Evolutionary conservation across 306 rosid genomes (phyloP).

Genomic region (Morella rubra): DNA sequence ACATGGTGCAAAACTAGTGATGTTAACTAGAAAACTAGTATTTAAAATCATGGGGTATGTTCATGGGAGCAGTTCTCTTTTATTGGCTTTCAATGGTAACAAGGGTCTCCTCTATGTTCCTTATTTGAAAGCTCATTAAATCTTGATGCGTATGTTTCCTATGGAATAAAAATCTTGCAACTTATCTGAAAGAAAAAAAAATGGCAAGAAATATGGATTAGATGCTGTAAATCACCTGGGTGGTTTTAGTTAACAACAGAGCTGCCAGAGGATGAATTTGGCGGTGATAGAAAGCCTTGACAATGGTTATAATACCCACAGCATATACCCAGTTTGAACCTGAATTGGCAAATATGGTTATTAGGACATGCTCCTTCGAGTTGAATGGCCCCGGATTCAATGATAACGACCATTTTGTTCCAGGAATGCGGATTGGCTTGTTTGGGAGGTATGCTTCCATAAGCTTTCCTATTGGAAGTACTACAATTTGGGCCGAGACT

Average conservation of each 20-base stretch:
- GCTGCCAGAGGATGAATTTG: slow-evolving; percentile 60
- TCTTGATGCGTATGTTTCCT: too few species aligned
- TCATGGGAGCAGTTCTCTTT: too few species aligned
- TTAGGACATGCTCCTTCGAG: slow-evolving; percentile 76
- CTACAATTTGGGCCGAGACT: slow-evolving; percentile 69
- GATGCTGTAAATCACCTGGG: slow-evolving; percentile 49
- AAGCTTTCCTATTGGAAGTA: slow-evolving; percentile 71
- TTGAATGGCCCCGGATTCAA: slow-evolving; percentile 81
- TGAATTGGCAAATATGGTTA: slow-evolving; percentile 75
- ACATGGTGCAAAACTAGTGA: not conserved
- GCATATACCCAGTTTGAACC: slow-evolving; percentile 72
- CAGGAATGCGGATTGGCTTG: slow-evolving; percentile 23
- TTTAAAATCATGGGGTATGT: too few species aligned
- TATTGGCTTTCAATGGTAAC: too few species aligned
- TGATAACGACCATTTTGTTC: slow-evolving; percentile 55
- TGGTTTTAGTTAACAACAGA: slow-evolving; percentile 57
- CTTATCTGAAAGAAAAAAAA: not conserved
- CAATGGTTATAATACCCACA: slow-evolving; percentile 69
- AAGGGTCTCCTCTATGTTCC: too few species aligned
- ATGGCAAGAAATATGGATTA: too few species aligned
- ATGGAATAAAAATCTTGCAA: not conserved
- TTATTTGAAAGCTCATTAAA: too few species aligned
- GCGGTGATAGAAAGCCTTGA: slow-evolving; percentile 72
- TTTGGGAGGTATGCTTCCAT: slow-evolving; percentile 76
- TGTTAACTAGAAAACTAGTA: too few species aligned